A percentile compares a stretch with the other conserved stretches of the same genome.
Conservation (phyloP, 768 basidiomycete species). For the Lentinula guzmanii region DNA sequence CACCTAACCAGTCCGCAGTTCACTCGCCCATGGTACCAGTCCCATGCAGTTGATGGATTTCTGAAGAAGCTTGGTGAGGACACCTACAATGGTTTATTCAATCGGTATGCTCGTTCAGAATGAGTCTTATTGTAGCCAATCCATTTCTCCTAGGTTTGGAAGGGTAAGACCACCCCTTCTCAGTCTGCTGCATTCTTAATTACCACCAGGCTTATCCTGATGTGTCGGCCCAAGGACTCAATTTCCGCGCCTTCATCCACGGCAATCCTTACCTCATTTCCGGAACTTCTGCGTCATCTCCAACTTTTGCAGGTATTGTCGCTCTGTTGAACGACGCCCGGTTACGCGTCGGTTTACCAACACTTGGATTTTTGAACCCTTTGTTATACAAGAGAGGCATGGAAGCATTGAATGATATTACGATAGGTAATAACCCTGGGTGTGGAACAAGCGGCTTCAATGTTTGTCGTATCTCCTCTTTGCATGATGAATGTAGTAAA, state of each 20-base stretch:
- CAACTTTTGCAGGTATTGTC: conserved; percentile 59
- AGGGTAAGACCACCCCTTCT: conserved; percentile 28
- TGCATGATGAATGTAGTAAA: not conserved
- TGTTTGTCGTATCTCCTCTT: conserved; percentile 28
- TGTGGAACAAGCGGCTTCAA: conserved; percentile 67
- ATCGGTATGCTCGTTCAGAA: conserved; percentile 30
- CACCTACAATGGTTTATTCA: conserved; percentile 55
- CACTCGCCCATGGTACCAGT: conserved; percentile 48
- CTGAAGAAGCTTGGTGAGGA: conserved; percentile 38
- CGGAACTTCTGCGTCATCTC: conserved; percentile 64
- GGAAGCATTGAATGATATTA: conserved; percentile 49
- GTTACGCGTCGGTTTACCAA: conserved; percentile 28
- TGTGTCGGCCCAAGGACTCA: conserved; percentile 51
- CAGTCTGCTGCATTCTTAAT: not conserved
- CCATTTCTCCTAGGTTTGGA: conserved; percentile 31
- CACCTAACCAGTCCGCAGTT: conserved; percentile 30
- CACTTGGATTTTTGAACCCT: conserved; percentile 68
- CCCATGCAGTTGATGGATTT: conserved; percentile 35
- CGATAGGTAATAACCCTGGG: conserved; percentile 36
- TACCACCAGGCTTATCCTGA: conserved; percentile 52
- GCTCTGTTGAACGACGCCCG: conserved; percentile 63
- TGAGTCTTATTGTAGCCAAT: not conserved
- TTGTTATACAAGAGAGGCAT: conserved; percentile 41
- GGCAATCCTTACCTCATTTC: conserved; percentile 34
- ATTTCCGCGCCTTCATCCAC: conserved; percentile 41